Percentiles rank a stretch among this genome's conserved stretches.
Evolutionary conservation across 176 grass and related monocot genomes (phyloP).

Genomic region (Coix lacrymajobi): DNA sequence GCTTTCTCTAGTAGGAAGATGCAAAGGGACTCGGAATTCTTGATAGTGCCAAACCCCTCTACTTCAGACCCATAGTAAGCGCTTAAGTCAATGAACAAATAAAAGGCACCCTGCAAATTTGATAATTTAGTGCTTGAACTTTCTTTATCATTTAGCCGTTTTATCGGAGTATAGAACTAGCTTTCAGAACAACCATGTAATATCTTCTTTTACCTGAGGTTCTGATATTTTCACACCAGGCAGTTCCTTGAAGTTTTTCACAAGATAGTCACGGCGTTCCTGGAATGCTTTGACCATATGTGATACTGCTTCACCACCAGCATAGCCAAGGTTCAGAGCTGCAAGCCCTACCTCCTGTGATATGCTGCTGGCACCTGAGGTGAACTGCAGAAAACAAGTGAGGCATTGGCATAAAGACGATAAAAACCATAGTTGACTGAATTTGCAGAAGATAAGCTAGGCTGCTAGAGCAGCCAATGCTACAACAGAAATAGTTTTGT

Average conservation of each 20-base stretch:
- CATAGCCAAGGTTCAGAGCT: constrained; percentile 81
- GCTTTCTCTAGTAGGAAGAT: constrained; percentile 62
- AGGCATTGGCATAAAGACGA: not conserved
- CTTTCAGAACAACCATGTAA: not conserved
- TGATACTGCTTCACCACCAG: constrained; percentile 73
- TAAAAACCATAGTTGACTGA: not conserved
- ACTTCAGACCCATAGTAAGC: constrained; percentile 60
- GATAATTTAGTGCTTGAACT: not conserved
- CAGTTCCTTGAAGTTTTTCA: constrained; percentile 64
- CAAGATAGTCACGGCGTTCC: constrained; percentile 74
- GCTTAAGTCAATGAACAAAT: constrained; percentile 75
- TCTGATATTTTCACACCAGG: constrained; percentile 81
- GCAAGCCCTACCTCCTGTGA: constrained; percentile 90
- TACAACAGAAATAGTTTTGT: not conserved
- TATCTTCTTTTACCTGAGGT: constrained; percentile 48
- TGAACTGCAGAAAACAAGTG: constrained; percentile 43
- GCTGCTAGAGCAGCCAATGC: not conserved
- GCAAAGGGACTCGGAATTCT: constrained; percentile 50
- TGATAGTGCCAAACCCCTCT: constrained; percentile 53
- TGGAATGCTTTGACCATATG: constrained; percentile 87
- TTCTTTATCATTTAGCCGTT: not conserved
- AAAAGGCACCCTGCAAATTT: constrained; percentile 57
- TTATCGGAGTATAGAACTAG: not conserved
- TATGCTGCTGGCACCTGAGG: constrained; percentile 90
- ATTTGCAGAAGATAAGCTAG: not conserved